phyloP scores from a whole-genome alignment of 2,329 filamentous ascomycete genomes.

The Ophiostoma ips region DNA sequence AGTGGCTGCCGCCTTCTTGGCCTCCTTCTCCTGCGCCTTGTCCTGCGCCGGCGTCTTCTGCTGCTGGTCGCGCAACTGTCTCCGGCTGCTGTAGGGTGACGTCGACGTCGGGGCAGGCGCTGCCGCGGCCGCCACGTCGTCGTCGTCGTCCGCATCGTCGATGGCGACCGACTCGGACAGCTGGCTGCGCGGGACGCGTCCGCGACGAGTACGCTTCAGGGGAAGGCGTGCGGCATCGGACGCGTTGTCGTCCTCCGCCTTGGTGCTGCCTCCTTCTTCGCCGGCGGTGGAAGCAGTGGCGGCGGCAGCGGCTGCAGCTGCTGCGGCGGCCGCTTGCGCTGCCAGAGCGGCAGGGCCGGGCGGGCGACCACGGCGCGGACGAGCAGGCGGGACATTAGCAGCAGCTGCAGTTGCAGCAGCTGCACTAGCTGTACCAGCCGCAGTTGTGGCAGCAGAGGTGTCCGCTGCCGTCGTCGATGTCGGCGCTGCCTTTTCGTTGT shows the following conservation, averaged over 20 bases:
- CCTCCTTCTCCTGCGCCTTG: neutral
- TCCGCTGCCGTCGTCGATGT: constrained; percentile 30
- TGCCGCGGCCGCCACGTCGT: neutral
- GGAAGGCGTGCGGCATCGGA: neutral
- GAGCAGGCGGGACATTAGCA: neutral
- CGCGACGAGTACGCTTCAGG: constrained; percentile 11
- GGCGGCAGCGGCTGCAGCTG: neutral
- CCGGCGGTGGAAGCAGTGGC: neutral
- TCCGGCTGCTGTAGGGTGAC: neutral
- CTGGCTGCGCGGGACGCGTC: constrained; percentile 10
- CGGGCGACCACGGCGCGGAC: constrained; percentile 4
- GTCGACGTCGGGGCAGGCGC: neutral
- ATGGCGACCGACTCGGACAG: constrained; percentile 12
- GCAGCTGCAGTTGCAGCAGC: constrained; percentile 18
- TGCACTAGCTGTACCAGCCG: constrained; percentile 21
- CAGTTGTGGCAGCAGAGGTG: no score
- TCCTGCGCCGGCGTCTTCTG: neutral
- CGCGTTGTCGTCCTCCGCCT: neutral
- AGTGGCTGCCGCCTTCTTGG: neutral
- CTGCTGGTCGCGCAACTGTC: neutral
- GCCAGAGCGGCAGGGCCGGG: constrained; percentile 2
- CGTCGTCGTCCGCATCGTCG: constrained; percentile 6
- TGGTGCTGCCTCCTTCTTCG: neutral
- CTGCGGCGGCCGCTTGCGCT: neutral
- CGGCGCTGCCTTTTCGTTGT: constrained; percentile 12